Evolutionary conservation across 352 stramenopile species (phyloP).

Genomic region (Phytopythium aichiense): DNA sequence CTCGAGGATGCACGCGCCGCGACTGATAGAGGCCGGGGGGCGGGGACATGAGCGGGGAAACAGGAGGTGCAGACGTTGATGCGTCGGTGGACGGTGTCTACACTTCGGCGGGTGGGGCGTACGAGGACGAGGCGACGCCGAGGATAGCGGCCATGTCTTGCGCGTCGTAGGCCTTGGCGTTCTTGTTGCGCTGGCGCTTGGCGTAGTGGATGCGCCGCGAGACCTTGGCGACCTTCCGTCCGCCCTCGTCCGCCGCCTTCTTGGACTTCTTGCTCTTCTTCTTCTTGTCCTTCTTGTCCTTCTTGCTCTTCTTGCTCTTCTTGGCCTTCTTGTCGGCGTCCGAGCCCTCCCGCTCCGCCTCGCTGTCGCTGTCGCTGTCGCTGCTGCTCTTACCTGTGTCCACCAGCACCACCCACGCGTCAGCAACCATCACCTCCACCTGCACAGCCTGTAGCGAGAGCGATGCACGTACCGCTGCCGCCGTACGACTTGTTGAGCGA

Average conservation of each 20-base stretch:
- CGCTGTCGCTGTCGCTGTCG: conserved; percentile 16
- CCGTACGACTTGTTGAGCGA: conserved; percentile 81
- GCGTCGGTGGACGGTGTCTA: background rate
- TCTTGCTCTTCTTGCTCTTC: conserved; percentile 39
- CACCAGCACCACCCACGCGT: background rate
- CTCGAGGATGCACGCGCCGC: no score
- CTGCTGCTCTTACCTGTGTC: conserved; percentile 33
- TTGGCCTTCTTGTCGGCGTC: conserved; percentile 29
- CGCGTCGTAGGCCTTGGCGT: conserved; percentile 79
- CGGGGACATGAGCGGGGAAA: background rate
- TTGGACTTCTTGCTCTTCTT: conserved; percentile 63
- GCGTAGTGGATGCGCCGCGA: conserved; percentile 73
- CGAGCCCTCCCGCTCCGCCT: conserved; percentile 24
- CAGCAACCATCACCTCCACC: background rate
- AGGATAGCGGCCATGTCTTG: conserved; percentile 85
- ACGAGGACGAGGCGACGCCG: conserved; percentile 53
- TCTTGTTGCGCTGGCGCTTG: conserved; percentile 85
- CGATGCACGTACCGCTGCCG: conserved; percentile 3
- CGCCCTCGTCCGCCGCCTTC: conserved; percentile 25
- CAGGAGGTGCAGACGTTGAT: background rate
- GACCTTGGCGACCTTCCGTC: conserved; percentile 27
- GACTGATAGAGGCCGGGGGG: no score
- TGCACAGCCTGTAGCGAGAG: background rate
- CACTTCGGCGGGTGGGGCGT: background rate
- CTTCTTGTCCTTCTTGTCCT: conserved; percentile 54